Conservation (phyloP, 2,329 filamentous ascomycete species). For the Harringtonia lauricola region DNA sequence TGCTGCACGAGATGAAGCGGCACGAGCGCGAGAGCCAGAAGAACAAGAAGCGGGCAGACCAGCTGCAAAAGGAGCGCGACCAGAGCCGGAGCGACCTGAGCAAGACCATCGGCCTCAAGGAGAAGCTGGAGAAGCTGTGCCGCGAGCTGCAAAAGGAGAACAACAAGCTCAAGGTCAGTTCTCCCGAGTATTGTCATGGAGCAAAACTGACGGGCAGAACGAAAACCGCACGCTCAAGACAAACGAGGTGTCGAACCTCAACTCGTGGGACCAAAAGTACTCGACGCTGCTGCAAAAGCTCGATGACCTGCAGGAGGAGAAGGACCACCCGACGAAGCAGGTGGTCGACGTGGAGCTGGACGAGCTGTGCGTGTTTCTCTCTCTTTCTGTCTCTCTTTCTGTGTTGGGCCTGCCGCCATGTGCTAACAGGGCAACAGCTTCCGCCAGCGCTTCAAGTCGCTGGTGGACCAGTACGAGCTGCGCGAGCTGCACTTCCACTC, state of each 20-base stretch:
- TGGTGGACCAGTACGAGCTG: conserved; percentile 93
- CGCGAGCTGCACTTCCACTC: conserved; percentile 91
- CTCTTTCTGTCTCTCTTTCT: not conserved
- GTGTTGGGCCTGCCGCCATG: too few relatives aligned
- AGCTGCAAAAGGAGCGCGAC: conserved; percentile 94
- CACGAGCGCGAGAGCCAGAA: conserved; percentile 89
- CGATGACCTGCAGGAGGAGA: conserved; percentile 79
- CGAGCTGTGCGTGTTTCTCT: conserved; percentile 53
- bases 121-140: conserved; percentile 94
- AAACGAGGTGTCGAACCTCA: conserved; percentile 69
- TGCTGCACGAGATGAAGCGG: conserved; percentile 90
- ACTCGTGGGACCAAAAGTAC: conserved; percentile 76
- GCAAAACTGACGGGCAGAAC: conserved; percentile 39
- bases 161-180: conserved; percentile 81
- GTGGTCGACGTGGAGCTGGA: conserved; percentile 80
- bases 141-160: conserved; percentile 93
- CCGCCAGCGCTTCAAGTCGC: conserved; percentile 81
- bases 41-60: conserved; percentile 90
- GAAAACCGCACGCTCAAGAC: conserved; percentile 90
- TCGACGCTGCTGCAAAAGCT: conserved; percentile 72
- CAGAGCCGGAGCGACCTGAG: conserved; percentile 76
- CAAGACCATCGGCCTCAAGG: conserved; percentile 83
- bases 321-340: conserved; percentile 70
- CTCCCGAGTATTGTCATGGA: not conserved
- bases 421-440: conserved; percentile 40